phyloP scores from a whole-genome alignment of 371 early-diverging fungal species.

The Mortierella sp. region DNA sequence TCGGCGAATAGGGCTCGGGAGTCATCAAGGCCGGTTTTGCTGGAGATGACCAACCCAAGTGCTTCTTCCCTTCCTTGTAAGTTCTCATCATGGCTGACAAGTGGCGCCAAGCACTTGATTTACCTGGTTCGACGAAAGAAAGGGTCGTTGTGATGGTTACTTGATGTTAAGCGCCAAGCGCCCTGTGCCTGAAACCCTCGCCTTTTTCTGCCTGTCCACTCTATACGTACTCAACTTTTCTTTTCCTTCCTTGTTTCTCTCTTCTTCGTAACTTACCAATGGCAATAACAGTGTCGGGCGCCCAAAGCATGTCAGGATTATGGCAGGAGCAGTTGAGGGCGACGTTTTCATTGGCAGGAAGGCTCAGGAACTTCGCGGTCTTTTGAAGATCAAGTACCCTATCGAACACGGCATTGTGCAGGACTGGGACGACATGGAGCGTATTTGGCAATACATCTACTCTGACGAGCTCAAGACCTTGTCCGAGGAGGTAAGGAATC shows the following conservation, averaged over 20 bases:
- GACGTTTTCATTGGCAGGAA: slow-evolving; percentile 99
- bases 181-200: slow-evolving; percentile 2
- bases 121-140: neutral
- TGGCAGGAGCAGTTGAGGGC: slow-evolving; percentile 99
- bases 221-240: neutral
- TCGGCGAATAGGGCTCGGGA: slow-evolving; percentile 98
- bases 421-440: slow-evolving; percentile 99
- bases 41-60: slow-evolving; percentile 99
- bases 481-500: slow-evolving; percentile 87
- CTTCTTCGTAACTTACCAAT: slow-evolving; percentile 44
- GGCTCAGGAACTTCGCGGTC: slow-evolving; percentile 99
- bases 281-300: slow-evolving; percentile 96
- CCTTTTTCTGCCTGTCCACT: neutral
- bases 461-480: slow-evolving; percentile 95
- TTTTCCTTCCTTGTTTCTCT: slow-evolving; percentile 15
- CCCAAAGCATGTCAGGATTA: slow-evolving; percentile 99
- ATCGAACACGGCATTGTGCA: slow-evolving; percentile 99
- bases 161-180: neutral
- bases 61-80: slow-evolving; percentile 57
- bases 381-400: slow-evolving; percentile 99
- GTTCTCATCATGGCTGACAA: slow-evolving; percentile 9
- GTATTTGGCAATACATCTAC: slow-evolving; percentile 99
- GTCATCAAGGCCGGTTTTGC: slow-evolving; percentile 99
- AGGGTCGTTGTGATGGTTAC: neutral
- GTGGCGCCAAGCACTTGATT: neutral